Percentiles rank a stretch among this genome's conserved stretches.
Evolutionary conservation across 176 grass and related monocot genomes (phyloP).

Genomic region (Pharus latifolius): DNA sequence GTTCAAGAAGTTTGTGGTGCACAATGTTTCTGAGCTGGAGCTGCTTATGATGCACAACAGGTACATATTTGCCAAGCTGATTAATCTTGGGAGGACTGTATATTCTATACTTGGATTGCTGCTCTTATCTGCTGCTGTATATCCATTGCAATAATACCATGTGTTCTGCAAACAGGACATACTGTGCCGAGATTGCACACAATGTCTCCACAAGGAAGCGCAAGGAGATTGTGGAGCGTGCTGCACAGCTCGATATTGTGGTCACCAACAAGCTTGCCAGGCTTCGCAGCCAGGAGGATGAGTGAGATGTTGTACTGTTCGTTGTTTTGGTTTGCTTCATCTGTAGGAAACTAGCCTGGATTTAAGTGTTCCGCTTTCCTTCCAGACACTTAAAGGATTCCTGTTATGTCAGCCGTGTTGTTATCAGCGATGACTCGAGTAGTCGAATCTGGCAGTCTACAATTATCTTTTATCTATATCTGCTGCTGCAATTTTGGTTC

Average conservation of each 20-base stretch:
- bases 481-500: no score
- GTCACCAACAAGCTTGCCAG: constrained; percentile 73
- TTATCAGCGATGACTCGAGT: background rate
- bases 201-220: constrained; percentile 54
- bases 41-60: constrained; percentile 94
- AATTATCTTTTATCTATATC: no score
- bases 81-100: background rate
- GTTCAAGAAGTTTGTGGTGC: constrained; percentile 79
- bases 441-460: no score
- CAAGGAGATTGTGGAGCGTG: constrained; percentile 67
- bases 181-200: constrained; percentile 66
- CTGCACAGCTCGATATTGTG: constrained; percentile 59
- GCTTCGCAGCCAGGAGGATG: constrained; percentile 61
- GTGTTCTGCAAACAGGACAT: constrained; percentile 24
- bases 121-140: no score
- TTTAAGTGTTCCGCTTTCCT: background rate
- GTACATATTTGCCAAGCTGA: background rate
- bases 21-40: constrained; percentile 61
- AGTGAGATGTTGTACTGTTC: constrained; percentile 13
- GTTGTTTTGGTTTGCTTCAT: constrained; percentile 14
- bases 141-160: no score
- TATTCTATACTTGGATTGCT: background rate
- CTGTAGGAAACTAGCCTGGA: background rate
- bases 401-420: no score
- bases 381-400: no score